phyloP scores from a whole-genome alignment of 1,139 yeast genomes.

The Taphrina wiesneri region DNA sequence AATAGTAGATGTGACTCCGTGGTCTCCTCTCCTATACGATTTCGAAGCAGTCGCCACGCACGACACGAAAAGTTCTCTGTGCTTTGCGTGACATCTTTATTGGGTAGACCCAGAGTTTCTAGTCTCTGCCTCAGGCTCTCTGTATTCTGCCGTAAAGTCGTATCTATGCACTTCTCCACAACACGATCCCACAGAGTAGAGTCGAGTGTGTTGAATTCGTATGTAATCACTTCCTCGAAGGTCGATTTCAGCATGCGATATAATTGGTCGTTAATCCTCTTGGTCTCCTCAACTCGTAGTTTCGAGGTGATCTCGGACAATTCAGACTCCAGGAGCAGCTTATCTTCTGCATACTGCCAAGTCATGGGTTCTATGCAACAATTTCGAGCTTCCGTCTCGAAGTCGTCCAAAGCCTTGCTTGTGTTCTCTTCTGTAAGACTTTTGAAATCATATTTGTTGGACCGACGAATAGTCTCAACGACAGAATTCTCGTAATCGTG shows the following conservation, averaged over 20 bases:
- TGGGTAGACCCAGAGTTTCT: constrained; percentile 38
- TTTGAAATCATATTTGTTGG: constrained; percentile 36
- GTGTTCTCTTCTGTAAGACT: constrained; percentile 45
- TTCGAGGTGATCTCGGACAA: constrained; percentile 45
- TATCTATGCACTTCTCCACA: constrained; percentile 51
- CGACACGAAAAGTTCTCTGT: not conserved
- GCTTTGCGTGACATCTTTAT: constrained; percentile 44
- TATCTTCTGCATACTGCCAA: constrained; percentile 44
- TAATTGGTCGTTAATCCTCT: constrained; percentile 47
- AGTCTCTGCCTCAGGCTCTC: constrained; percentile 40
- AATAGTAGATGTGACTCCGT: constrained; percentile 46
- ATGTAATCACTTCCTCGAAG: constrained; percentile 40
- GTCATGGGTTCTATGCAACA: constrained; percentile 42
- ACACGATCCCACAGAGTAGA: constrained; percentile 65
- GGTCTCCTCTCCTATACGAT: constrained; percentile 57
- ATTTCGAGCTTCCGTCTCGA: constrained; percentile 43
- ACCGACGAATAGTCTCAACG: constrained; percentile 41
- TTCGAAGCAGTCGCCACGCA: constrained; percentile 68
- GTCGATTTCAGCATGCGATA: constrained; percentile 42
- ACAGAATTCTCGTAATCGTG: constrained; percentile 41
- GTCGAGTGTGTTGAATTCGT: constrained; percentile 49
- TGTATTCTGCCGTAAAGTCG: constrained; percentile 47
- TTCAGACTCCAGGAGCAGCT: constrained; percentile 43
- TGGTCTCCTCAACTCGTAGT: constrained; percentile 52
- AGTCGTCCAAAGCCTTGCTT: constrained; percentile 41